Base-by-base conservation (phyloP, 1,284 basidiomycete species). In the Ustilago crameri region DNA sequence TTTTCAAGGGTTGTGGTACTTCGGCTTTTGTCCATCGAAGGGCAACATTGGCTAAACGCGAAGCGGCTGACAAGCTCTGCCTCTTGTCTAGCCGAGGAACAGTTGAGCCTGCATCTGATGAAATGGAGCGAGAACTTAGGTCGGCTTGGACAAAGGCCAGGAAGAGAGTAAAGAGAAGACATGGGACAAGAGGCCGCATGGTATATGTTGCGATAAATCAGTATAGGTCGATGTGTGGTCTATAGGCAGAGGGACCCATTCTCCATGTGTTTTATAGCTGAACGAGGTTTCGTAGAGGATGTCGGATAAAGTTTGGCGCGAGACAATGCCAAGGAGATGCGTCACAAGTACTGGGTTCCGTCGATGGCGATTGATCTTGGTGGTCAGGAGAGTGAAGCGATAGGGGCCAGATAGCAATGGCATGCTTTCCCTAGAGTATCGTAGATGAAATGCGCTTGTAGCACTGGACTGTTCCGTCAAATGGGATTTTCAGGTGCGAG, bases 1-100 rank as follows among this genome's bases (percentile, higher is more conserved):
- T 32, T 27, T 51, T 57, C 5, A 71, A 22, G 9, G 49, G 34
- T 5, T 56, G 44, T 0, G 67, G 67, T 2, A 64, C 57, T 20
- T 64, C 52, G 24, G 50, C 30, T 12, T 64, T 44, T 15, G 51
- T 22, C 42, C 51, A 37, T 20, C 37, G 40, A 23, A 12, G 5
- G 5, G 30, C 52, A 26, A 46, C 30, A 8, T 64, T 40, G 15
- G 47, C 18, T 37, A 46, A 37, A 15, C 37, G 40, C 18, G 14
- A 46, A 5, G 46, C 37, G 12, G 41, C 20, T 44, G 23, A 22
- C 1, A 7, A n/a, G 7, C 44, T 32, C 2, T 37, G 34, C 20
- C 53, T 51, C 24, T 43, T 60, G 1, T 30, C 14, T 37, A 12
- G 51, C 26, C 17, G 9, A 42, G 27, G 20, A 40, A 15, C 10